Base-by-base conservation (phyloP, 2,329 filamentous ascomycete species). In the Curvularia eragrostidis region DNA sequence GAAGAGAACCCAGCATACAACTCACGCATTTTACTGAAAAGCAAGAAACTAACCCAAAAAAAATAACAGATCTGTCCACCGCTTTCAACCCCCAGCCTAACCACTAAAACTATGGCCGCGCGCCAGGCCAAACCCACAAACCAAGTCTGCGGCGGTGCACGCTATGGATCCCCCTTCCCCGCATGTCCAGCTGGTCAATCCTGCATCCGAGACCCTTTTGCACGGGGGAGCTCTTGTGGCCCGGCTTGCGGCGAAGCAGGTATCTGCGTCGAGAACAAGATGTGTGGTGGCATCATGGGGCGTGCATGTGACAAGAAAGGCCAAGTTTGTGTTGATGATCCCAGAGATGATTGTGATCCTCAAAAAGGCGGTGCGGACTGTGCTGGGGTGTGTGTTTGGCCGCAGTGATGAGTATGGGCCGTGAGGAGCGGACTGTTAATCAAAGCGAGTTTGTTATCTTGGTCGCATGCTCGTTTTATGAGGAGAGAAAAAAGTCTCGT, bases 271-370 rank as follows among this genome's bases (percentile, higher is more conserved):
- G 60, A 68, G 48, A 64, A 74, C 7, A 66, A 68, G 52, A 36
- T 73, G 46, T 82, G 80, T 58, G 79, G 79, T 24, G 80, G 80
- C 0, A 75, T 82, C 51, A 75, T 72, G 0, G 78, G 72, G 1
- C 64, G 74, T 19, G 28, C 2, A 2, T 82, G 80, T 58, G 56
- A 66, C 5, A 42, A 54, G 3, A 41, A 54, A 10, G 73, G 70
- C 1, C 68, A 75, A 68, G 66, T 68, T 9, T 82, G 80, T 55
- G 63, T 77, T 32, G 80, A 82, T 68, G 76, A 81, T 59, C 77
- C 78, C 5, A 64, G 73, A 10, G 80, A 82, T 61, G 68, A 73
- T 12, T 82, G 80, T 58, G 74, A 78, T 64, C 72, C 75, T 1
- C 19, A 59, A 23, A 66, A 70, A 1, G 79, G 79, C 0, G 79